A percentile compares a stretch with the other conserved stretches of the same genome.
Conservation (phyloP, 2,329 filamentous ascomycete species). For the Pleurostoma richardsiae region DNA sequence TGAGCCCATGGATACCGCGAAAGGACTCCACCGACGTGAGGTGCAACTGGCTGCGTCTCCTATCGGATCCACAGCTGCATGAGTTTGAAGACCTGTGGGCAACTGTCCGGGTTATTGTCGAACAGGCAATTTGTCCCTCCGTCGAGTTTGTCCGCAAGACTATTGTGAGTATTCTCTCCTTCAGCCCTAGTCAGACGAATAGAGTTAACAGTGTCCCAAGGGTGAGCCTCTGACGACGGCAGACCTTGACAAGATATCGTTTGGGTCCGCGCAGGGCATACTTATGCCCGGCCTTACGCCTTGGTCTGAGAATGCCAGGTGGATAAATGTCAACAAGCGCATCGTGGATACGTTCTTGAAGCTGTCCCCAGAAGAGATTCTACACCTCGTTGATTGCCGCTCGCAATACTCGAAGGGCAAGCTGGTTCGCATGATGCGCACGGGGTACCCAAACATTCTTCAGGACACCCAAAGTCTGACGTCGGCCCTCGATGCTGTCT, state of each 20-base stretch:
- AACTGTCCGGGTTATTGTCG: constrained; percentile 37
- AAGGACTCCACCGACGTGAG: constrained; percentile 24
- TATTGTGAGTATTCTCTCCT: constrained; percentile 20
- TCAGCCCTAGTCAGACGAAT: too few relatives aligned
- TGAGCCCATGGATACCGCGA: constrained; percentile 9
- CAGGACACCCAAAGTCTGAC: constrained; percentile 5
- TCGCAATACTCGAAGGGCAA: constrained; percentile 39
- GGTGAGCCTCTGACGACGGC: too few relatives aligned
- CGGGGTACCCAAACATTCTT: constrained; percentile 23
- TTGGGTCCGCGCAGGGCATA: too few relatives aligned
- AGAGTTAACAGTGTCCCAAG: too few relatives aligned
- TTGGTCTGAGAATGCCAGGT: too few relatives aligned
- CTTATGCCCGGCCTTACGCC: too few relatives aligned
- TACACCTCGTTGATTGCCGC: constrained; percentile 40
- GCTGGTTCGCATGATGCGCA: constrained; percentile 35
- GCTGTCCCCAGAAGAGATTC: constrained; percentile 42
- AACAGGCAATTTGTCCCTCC: constrained; percentile 40
- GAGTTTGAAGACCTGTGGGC: constrained; percentile 40
- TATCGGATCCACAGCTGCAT: constrained; percentile 36
- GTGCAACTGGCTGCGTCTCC: constrained; percentile 35
- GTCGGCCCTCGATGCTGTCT: constrained; percentile 2
- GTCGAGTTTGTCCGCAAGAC: constrained; percentile 28
- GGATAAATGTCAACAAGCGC: constrained; percentile 22
- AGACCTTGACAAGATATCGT: too few relatives aligned
- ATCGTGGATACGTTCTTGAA: constrained; percentile 43